Conservation (phyloP, 805 yeast genomes). For the Citeromyces matritensis region DNA sequence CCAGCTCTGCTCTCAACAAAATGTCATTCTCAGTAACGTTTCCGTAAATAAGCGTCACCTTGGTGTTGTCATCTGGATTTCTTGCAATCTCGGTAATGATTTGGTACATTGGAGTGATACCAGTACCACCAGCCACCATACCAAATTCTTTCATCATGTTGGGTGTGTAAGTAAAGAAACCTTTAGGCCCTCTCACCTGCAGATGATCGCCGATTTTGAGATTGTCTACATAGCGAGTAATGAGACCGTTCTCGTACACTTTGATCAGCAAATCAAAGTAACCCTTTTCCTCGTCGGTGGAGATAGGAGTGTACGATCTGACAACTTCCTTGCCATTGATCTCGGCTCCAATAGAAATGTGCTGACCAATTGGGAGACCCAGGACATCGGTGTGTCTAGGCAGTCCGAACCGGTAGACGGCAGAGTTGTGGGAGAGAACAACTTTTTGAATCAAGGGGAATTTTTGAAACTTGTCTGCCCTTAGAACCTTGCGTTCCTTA, state of each 20-base stretch:
- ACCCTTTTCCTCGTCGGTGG: constrained; percentile 61
- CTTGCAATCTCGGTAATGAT: constrained; percentile 67
- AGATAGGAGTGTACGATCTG: constrained; percentile 84
- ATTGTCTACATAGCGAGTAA: constrained; percentile 59
- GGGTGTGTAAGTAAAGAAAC: constrained; percentile 70
- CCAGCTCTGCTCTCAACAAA: constrained; percentile 67
- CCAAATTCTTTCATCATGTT: constrained; percentile 61
- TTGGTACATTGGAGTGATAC: constrained; percentile 93
- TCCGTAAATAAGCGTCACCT: constrained; percentile 65
- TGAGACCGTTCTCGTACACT: constrained; percentile 74
- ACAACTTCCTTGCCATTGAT: constrained; percentile 70
- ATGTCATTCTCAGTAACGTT: constrained; percentile 72
- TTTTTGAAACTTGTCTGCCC: constrained; percentile 52
- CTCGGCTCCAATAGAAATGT: constrained; percentile 63
- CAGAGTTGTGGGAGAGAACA: constrained; percentile 65
- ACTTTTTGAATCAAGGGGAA: constrained; percentile 74
- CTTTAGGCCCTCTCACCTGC: constrained; percentile 82
- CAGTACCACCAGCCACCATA: constrained; percentile 96
- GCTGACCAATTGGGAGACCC: constrained; percentile 93
- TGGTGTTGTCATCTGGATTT: constrained; percentile 68
- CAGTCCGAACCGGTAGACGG: constrained; percentile 70
- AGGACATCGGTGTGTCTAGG: constrained; percentile 61
- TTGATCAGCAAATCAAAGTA: constrained; percentile 77
- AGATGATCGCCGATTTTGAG: constrained; percentile 69
- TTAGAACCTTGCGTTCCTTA: constrained; percentile 35